Evolutionary conservation across 495 filamentous ascomycete species (phyloP).

Genomic region (Terfezia claveryi): DNA sequence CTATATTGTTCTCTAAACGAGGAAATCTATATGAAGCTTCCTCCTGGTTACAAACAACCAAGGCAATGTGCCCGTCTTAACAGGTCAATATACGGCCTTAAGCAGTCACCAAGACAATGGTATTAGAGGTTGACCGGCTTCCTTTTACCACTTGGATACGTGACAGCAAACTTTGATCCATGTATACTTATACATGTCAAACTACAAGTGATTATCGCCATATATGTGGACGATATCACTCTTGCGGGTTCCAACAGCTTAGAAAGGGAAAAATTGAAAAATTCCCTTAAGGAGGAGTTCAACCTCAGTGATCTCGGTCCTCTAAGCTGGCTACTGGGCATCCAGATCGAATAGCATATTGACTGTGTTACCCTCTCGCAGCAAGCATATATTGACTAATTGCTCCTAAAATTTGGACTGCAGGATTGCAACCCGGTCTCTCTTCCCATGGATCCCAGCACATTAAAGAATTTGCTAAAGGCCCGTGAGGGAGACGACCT

Average conservation of each 20-base stretch:
- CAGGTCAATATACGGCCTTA: no score
- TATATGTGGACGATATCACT: constrained; percentile 1
- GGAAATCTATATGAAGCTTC: constrained; percentile 8
- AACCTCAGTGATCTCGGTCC: no score
- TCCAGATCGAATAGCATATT: background rate
- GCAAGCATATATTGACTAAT: background rate
- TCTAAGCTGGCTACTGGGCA: background rate
- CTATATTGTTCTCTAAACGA: background rate
- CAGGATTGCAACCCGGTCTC: background rate
- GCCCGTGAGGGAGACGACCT: no score
- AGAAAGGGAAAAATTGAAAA: background rate
- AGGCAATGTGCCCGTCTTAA: background rate
- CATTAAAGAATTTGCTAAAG: no score
- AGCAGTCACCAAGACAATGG: background rate
- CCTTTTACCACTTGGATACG: background rate
- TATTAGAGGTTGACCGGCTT: constrained; percentile 1
- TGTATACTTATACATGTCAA: background rate
- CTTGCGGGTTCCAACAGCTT: background rate
- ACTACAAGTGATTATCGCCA: background rate
- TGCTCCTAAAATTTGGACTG: background rate
- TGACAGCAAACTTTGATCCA: background rate
- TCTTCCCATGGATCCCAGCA: no score
- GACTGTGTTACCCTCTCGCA: background rate
- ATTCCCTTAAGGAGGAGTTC: background rate
- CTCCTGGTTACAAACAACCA: constrained; percentile 1